A percentile compares a stretch with the other conserved stretches of the same genome.
Evolutionary conservation across 495 filamentous ascomycete species (phyloP).

Genomic region (Annulohypoxylon moriforme): DNA sequence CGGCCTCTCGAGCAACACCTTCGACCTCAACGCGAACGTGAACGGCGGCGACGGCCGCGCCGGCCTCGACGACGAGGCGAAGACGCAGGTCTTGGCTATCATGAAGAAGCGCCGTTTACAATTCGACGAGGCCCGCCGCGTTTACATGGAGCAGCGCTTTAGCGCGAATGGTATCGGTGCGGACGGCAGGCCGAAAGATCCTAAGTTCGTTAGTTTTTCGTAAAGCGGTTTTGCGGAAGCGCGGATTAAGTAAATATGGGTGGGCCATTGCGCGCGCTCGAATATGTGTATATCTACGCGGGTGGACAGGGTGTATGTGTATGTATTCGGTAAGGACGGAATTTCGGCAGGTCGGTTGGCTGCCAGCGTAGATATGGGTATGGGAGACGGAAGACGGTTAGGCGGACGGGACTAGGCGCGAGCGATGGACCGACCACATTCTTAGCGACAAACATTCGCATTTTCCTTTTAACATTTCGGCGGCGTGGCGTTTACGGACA

Average conservation of each 20-base stretch:
- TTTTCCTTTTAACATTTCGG: background rate
- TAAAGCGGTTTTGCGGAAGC: slow-evolving; percentile 45
- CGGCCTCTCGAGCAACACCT: slow-evolving; percentile 82
- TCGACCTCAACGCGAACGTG: slow-evolving; percentile 84
- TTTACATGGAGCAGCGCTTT: slow-evolving; percentile 86
- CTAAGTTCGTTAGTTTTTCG: slow-evolving; percentile 94
- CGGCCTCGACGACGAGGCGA: slow-evolving; percentile 82
- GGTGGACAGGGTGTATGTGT: slow-evolving; percentile 11
- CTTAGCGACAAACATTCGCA: slow-evolving; percentile 25
- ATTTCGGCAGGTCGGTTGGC: slow-evolving; percentile 15
- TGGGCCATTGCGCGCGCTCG: background rate
- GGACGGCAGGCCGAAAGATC: slow-evolving; percentile 89
- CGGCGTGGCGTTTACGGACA: slow-evolving; percentile 33
- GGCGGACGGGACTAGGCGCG: background rate
- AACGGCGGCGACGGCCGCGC: slow-evolving; percentile 77
- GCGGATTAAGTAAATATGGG: background rate
- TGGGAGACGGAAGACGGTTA: background rate
- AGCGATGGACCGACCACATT: slow-evolving; percentile 22
- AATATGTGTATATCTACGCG: background rate
- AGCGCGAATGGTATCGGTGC: slow-evolving; percentile 85
- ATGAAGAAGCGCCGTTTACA: slow-evolving; percentile 81
- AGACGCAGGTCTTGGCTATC: slow-evolving; percentile 82
- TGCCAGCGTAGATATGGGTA: background rate
- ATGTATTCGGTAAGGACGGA: slow-evolving; percentile 6
- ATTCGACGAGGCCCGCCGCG: slow-evolving; percentile 91